Base-by-base conservation (phyloP, 1,139 yeast genomes). In the Debaryomycetaceae sp. region DNA sequence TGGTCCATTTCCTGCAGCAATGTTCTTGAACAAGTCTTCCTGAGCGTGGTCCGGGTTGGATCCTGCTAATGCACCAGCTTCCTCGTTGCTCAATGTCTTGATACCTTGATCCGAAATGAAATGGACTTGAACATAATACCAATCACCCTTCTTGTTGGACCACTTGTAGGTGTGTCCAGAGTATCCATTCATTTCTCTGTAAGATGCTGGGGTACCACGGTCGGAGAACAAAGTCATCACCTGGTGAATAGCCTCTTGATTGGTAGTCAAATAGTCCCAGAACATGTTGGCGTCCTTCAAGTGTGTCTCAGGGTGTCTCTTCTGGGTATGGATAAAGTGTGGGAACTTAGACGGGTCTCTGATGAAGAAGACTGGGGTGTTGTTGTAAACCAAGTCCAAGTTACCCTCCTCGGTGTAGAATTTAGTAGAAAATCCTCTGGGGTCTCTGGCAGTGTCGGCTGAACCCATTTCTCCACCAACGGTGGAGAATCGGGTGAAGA, bases 271-370 rank as follows among this genome's bases (percentile, higher is more conserved):
- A 62, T 80, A 83, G 62, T 83, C 87, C 87, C 88, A 83, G 55
- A 81, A 81, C 83, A 79, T 78, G 65, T 80, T 75, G 23, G 87
- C 79, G 64, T 88, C 95, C 60, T 86, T 86, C 65, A 85, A 72
- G 66, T 87, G 86, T 42, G 95, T 87, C 68, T 86, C 81, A 40
- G 95, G 95, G 69, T 85, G 81, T 64, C 87, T 68, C 77, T 83
- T 83, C 64, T 83, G 88, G 34, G 96, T 85, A 75, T 88, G 96
- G 61, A 88, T 87, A 63, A 88, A 87, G 66, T 84, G 84, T 42
- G 95, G 95, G 75, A 88, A 88, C 75, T 88, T 87, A 47, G 86
- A 75, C 49, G 95, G 95, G 68, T 88, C 93, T 63, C 96, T 80
- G 54, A 88, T 75, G 70, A 88, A 88, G 68, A 88, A 88, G 45